Base-by-base conservation (phyloP, 108 stramenopile species). In the Ochromonas danica region DNA sequence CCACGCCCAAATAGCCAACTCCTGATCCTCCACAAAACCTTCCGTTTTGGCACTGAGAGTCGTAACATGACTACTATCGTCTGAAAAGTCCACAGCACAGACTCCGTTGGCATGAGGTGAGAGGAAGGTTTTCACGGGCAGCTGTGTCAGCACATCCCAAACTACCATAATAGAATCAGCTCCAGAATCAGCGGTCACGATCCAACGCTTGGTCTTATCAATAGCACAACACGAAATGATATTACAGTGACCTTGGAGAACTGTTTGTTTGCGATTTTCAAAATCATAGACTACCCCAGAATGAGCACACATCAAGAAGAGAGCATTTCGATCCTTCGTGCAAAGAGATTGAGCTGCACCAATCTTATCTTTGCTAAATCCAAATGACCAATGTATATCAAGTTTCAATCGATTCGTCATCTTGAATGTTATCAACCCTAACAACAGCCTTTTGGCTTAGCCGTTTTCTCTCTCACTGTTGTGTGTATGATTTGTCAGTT, bases 211-310 rank as follows among this genome's bases (percentile, higher is more conserved):
- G 79, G 87, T 84, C 0, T 70, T 38, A 42, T 81, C 85, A 1
- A 87, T 79, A 0, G 85, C 86, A 38, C 82, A 78, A 42, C 63
- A 41, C 2, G 78, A 40, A 57, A 89, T 89, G 1, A 81, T 70
- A 33, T 88, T 88, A 75, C 88, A 89, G 80, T 89, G 88, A 0
- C 88, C 88, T 71, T 89, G 88, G n/a, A 89, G 67, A 6, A 89
- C 61, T 1, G 81, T 82, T 57, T 89, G 88, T n/a, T 43, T 86
- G 27, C 87, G 86, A 40, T 85, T 28, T 17, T 42, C 71, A 42
- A 84, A 88, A 67, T 89, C 88, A 63, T 87, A 89, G 33, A 89
- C 79, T 0, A 89, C 81, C 27, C 88, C 88, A 0, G 85, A 83
- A 70, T 89, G 87, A 31, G 87, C 80, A 0, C 82, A 51, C 27